Evolutionary conservation across 257 asterid species (phyloP).

Genomic region (Jacaranda copaia): DNA sequence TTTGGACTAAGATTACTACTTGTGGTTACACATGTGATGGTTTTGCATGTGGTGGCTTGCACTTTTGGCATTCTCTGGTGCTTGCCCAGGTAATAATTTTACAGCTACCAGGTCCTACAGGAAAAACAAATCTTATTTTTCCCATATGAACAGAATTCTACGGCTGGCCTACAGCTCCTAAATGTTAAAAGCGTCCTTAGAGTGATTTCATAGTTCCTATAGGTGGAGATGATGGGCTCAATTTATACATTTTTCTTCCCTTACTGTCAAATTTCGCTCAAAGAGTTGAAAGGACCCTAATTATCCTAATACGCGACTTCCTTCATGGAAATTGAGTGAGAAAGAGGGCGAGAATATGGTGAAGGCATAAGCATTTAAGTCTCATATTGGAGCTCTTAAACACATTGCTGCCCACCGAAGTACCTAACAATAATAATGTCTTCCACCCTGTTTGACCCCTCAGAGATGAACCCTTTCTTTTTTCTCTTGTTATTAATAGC

Average conservation of each 20-base stretch:
- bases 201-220: no score
- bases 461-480: not conserved
- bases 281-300: no score
- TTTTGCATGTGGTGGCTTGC: slow-evolving; percentile 31
- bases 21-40: slow-evolving; percentile 29
- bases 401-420: not conserved
- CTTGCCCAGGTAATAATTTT: slow-evolving; percentile 11
- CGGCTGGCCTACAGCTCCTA: no score
- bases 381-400: not conserved
- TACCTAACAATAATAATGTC: not conserved
- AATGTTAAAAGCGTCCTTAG: no score
- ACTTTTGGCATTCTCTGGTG: slow-evolving; percentile 5
- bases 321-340: not conserved
- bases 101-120: slow-evolving; percentile 24
- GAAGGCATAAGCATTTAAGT: not conserved
- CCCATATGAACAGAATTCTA: not conserved
- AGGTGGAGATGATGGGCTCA: no score
- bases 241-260: no score
- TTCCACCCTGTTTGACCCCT: not conserved
- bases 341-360: not conserved
- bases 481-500: not conserved
- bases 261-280: no score
- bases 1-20: slow-evolving; percentile 4
- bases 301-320: no score
- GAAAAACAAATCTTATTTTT: not conserved